These are phyloP conservation scores for Fraxinus excelsior DNA, from an alignment of 257 asterid species.

Conservation along the genomic window DNA sequence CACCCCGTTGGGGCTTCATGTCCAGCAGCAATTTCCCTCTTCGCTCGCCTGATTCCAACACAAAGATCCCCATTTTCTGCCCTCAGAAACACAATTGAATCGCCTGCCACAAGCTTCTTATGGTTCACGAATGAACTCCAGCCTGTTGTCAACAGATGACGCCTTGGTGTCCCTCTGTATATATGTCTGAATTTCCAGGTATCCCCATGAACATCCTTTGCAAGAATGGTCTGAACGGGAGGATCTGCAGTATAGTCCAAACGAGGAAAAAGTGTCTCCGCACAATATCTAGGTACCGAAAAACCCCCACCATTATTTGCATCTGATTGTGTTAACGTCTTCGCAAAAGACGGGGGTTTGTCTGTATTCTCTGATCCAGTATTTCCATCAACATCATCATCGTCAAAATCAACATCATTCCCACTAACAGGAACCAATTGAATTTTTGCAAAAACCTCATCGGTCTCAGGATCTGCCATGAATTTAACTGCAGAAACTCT, in stretches of 20 bases:
- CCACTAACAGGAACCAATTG: conserved; percentile 39
- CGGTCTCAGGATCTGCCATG: conserved; percentile 89
- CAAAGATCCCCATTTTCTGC: conserved; percentile 85
- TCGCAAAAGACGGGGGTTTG: conserved; percentile 58
- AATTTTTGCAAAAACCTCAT: conserved; percentile 61
- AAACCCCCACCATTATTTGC: conserved; percentile 73
- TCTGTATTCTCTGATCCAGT: conserved; percentile 42
- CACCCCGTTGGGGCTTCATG: conserved; percentile 60
- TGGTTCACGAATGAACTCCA: conserved; percentile 96
- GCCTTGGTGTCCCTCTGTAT: conserved; percentile 89
- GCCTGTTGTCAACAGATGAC: conserved; percentile 92
- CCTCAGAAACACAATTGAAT: conserved; percentile 83
- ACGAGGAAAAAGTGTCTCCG: conserved; percentile 66
- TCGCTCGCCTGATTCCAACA: conserved; percentile 83
- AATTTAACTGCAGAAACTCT: conserved; percentile 54
- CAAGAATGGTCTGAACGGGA: conserved; percentile 68
- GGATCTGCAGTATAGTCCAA: conserved; percentile 58
- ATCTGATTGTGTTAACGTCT: conserved; percentile 66
- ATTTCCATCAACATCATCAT: conserved; percentile 33
- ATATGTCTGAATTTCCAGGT: conserved; percentile 94
- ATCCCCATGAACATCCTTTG: conserved; percentile 90
- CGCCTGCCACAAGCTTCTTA: conserved; percentile 92
- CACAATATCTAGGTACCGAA: conserved; percentile 70
- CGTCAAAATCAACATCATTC: conserved; percentile 42
- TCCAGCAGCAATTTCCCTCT: conserved; percentile 73